Evolutionary conservation across 257 asterid species (phyloP).

Genomic region (Jacaranda mimosifolia): DNA sequence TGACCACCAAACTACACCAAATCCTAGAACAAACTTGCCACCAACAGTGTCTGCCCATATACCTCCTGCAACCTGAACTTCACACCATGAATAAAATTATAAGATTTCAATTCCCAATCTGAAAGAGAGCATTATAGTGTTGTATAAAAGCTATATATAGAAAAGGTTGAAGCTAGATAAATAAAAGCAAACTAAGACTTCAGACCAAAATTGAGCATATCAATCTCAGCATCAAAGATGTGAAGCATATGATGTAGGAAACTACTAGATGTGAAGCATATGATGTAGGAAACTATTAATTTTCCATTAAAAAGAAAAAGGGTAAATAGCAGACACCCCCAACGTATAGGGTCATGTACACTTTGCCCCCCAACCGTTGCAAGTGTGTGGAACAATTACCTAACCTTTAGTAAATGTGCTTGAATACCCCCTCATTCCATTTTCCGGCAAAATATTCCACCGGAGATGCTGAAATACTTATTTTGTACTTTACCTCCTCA

Average conservation of each 20-base stretch:
- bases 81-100: constrained; percentile 24
- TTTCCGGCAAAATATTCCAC: too few relatives aligned
- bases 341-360: too few relatives aligned
- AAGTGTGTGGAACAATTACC: too few relatives aligned
- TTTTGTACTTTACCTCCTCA: too few relatives aligned
- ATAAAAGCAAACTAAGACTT: neutral
- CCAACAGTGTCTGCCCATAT: constrained; percentile 98
- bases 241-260: neutral
- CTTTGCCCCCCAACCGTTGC: too few relatives aligned
- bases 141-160: neutral
- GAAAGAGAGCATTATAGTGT: neutral
- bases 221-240: neutral
- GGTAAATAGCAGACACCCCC: too few relatives aligned
- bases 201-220: constrained; percentile 12
- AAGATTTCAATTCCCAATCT: constrained; percentile 30
- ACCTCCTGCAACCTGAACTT: constrained; percentile 87
- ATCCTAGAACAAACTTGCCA: constrained; percentile 86
- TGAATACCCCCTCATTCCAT: too few relatives aligned
- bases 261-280: neutral
- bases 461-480: too few relatives aligned
- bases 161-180: neutral
- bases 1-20: constrained; percentile 98
- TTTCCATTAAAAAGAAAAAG: neutral
- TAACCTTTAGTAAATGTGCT: too few relatives aligned
- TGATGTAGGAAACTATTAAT: neutral